Conservation (phyloP, 1,284 basidiomycete genomes). For the Wallemia hederae region DNA sequence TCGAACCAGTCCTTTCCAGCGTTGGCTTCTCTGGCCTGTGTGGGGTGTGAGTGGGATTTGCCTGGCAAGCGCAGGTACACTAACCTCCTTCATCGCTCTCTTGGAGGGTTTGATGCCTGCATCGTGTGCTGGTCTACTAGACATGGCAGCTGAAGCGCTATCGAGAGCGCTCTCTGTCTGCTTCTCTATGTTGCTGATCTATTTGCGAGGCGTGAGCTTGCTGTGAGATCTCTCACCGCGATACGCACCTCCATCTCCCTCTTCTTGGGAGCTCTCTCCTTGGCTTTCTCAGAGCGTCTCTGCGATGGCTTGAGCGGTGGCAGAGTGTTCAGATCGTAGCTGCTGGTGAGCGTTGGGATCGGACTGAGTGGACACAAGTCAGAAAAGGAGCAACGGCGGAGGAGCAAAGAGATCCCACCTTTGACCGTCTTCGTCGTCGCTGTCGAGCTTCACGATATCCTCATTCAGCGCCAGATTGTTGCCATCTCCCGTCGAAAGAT, state of each 20-base stretch:
- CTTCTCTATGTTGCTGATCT: constrained; percentile 7
- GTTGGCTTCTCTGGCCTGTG: constrained; percentile 37
- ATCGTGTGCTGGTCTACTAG: constrained; percentile 1
- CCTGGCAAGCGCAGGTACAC: constrained; percentile 10
- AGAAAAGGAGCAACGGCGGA: neutral
- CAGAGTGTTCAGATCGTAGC: neutral
- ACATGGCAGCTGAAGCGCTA: neutral
- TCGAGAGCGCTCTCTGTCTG: constrained; percentile 4
- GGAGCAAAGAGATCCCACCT: neutral
- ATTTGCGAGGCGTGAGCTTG: neutral
- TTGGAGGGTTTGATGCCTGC: constrained; percentile 14
- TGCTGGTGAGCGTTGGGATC: neutral
- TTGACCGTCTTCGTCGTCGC: neutral
- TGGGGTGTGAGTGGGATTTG: neutral
- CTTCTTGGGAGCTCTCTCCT: constrained; percentile 38
- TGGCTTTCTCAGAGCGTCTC: constrained; percentile 25
- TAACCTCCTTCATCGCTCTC: constrained; percentile 35
- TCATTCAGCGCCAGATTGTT: neutral
- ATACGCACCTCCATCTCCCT: constrained; percentile 31
- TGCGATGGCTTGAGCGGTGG: neutral
- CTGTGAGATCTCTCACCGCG: constrained; percentile 14
- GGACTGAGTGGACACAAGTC: neutral
- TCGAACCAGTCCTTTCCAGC: constrained; percentile 71
- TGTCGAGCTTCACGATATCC: neutral
- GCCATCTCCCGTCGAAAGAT: neutral